Evolutionary conservation across 352 stramenopile species (phyloP), one percentile per base, ranked within the genome.

Genomic region (Phytophthora ramorum): DNA sequence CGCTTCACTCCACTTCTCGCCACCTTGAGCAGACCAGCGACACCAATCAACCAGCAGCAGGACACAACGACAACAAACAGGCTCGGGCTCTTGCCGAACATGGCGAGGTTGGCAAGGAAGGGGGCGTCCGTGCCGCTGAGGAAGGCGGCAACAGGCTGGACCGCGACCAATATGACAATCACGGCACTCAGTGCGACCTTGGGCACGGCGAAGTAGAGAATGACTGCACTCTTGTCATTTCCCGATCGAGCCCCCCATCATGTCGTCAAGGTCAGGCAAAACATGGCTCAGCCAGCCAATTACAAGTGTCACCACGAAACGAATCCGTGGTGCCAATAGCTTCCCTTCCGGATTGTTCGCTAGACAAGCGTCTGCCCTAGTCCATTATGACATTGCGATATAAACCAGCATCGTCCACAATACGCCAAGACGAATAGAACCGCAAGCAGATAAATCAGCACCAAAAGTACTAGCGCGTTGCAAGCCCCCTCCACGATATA

Each of bases 181-280:
- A 38, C 13, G 20, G 34, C 56, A 43, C 56, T 63, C 10, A 56
- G 12, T 9, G 10, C 4, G 16, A 50, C 24, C 24, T 24, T 63
- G 34, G 8, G 1, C 16, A 48, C 35, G 12, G 12, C 26, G 7
- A 56, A 50, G 30, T 56, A 55, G 0, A 43, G 16, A 1, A 54
- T n/a, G n/a, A 24, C 24, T 28, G 2, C 24, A 28, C 2, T 5
- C 24, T 28, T 5, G 24, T 28, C n/a, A n/a, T 28, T 28, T 28
- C n/a, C n/a, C n/a, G n/a, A n/a, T n/a, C n/a, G n/a, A n/a, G n/a
- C n/a, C n/a, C n/a, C n/a, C 24, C 24, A 28, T 6, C 24, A 28
- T 28, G 24, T 28, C 24, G 3, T 28, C 24, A 28, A 6, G 5
- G 24, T 5, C 24, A 28, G 24, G 24, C n/a, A n/a, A 28, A 28